Evolutionary conservation across 352 stramenopile genomes (phyloP).

Genomic region (Peronospora farinosa): DNA sequence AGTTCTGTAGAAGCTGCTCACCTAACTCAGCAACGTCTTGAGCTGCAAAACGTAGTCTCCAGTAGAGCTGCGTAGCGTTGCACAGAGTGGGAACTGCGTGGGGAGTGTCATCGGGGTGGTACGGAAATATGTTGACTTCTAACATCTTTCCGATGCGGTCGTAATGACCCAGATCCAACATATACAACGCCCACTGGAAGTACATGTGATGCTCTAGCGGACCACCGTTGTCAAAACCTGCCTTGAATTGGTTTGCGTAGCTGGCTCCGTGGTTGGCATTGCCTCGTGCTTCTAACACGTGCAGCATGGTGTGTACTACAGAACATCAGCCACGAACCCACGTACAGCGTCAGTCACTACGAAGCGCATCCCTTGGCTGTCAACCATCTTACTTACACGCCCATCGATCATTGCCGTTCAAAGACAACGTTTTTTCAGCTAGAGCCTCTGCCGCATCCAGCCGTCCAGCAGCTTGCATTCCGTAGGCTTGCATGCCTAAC

Average conservation of each 20-base stretch:
- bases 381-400: slow-evolving; percentile 51
- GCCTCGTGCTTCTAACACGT: slow-evolving; percentile 65
- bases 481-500: slow-evolving; percentile 78
- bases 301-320: slow-evolving; percentile 73
- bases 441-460: slow-evolving; percentile 62
- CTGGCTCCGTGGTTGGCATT: slow-evolving; percentile 84
- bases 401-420: slow-evolving; percentile 82
- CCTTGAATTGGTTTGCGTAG: slow-evolving; percentile 76
- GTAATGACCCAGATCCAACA: slow-evolving; percentile 76
- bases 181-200: slow-evolving; percentile 78
- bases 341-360: slow-evolving; percentile 1
- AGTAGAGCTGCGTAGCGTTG: slow-evolving; percentile 78
- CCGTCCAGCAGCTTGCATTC: slow-evolving; percentile 55
- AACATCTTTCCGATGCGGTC: slow-evolving; percentile 80
- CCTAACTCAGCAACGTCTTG: slow-evolving; percentile 49
- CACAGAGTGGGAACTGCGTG: slow-evolving; percentile 55
- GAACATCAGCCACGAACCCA: neutral
- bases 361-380: neutral
- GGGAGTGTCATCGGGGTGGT: slow-evolving; percentile 26
- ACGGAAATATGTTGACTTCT: slow-evolving; percentile 62
- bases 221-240: slow-evolving; percentile 68
- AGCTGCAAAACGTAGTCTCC: slow-evolving; percentile 73
- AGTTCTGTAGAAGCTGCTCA: slow-evolving; percentile 53
- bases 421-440: slow-evolving; percentile 73
- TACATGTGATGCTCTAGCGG: slow-evolving; percentile 69